These are phyloP conservation scores for Dendrobium huoshanense DNA, from an alignment of 106 monocot species.

Conservation along the genomic window DNA sequence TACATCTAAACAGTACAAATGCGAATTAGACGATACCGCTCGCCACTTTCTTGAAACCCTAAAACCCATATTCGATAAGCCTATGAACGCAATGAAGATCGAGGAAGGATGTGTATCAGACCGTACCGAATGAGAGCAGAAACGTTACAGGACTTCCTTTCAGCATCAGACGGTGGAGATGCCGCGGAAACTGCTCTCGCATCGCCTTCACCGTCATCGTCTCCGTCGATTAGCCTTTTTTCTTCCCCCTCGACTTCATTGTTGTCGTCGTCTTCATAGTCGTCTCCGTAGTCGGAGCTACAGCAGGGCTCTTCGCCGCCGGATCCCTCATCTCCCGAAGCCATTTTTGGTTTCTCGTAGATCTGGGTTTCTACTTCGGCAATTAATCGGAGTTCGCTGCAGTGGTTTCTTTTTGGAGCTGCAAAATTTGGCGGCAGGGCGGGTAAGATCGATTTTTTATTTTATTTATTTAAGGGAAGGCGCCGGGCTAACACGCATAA, in stretches of 20 bases:
- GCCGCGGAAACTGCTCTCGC: not conserved
- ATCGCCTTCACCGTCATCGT: not conserved
- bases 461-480: too few relatives aligned
- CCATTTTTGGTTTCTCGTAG: not conserved
- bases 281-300: not conserved
- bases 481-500: too few relatives aligned
- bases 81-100: not conserved
- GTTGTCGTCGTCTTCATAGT: constrained; percentile 1
- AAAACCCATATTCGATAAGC: not conserved
- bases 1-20: not conserved
- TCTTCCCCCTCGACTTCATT: constrained; percentile 1
- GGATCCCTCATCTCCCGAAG: not conserved
- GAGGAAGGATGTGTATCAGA: not conserved
- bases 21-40: not conserved
- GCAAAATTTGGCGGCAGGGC: constrained; percentile 1
- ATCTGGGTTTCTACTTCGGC: not conserved
- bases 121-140: constrained; percentile 18
- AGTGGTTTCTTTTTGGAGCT: not conserved
- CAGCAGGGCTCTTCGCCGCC: constrained; percentile 5
- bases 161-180: constrained; percentile 8
- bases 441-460: not conserved
- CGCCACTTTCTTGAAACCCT: not conserved
- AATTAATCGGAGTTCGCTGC: not conserved
- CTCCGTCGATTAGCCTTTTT: not conserved
- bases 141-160: constrained; percentile 21